Conservation (phyloP, 768 basidiomycete species). For the Guyanaporus albipodus region DNA sequence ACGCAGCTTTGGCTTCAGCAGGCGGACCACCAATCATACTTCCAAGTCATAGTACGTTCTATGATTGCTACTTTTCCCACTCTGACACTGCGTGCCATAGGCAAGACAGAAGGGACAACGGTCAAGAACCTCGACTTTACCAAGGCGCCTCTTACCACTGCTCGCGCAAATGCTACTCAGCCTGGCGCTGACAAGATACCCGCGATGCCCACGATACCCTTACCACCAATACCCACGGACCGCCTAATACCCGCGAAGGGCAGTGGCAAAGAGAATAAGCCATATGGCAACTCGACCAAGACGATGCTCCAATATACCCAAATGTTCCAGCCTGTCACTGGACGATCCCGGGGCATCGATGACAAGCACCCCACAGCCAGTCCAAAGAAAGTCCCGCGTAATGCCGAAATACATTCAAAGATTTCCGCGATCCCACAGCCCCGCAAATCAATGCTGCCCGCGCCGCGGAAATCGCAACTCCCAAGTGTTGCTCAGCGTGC, state of each 20-base stretch:
- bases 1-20: not conserved
- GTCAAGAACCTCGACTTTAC: not conserved
- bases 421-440: not conserved
- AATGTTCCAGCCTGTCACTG: slow-evolving; percentile 2
- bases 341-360: not conserved
- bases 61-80: not conserved
- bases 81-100: not conserved
- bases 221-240: slow-evolving; percentile 2
- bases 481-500: not conserved
- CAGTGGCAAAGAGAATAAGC: slow-evolving; percentile 17
- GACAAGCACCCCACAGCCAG: slow-evolving; percentile 4
- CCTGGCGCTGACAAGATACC: slow-evolving; percentile 7
- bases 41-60: slow-evolving; percentile 5
- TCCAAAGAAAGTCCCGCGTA: slow-evolving; percentile 3
- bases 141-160: not conserved
- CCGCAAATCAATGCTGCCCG: slow-evolving; percentile 14
- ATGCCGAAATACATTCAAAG: slow-evolving; percentile 5
- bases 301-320: slow-evolving; percentile 2
- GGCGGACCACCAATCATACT: not conserved
- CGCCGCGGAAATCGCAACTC: slow-evolving; percentile 2
- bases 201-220: slow-evolving; percentile 4
- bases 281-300: slow-evolving; percentile 1
- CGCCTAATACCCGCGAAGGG: slow-evolving; percentile 1
- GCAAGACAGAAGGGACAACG: not conserved
- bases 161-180: slow-evolving; percentile 1